phyloP scores from a whole-genome alignment of 2,329 filamentous ascomycete genomes.

The Sclerotinia borealis region DNA sequence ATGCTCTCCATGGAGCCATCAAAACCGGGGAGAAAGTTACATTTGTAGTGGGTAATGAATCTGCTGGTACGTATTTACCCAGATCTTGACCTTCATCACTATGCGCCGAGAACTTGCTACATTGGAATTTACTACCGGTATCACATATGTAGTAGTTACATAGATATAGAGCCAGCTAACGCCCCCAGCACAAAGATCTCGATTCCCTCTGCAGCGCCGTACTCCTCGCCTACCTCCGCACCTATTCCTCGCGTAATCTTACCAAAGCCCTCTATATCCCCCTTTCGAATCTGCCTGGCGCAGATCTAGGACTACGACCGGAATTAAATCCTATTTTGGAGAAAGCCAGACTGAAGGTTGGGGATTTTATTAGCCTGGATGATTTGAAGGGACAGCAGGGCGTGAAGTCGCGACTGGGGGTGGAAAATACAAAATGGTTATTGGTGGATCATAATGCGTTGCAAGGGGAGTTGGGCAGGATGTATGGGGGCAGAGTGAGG shows the following conservation, averaged over 20 bases:
- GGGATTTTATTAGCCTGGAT: conserved; percentile 60
- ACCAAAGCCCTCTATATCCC: conserved; percentile 56
- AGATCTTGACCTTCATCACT: too few species aligned
- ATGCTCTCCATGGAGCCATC: conserved; percentile 39
- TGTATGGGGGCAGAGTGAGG: conserved; percentile 47
- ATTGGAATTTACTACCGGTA: background rate
- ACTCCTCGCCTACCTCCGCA: conserved; percentile 67
- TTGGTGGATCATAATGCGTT: conserved; percentile 76
- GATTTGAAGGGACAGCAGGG: conserved; percentile 53
- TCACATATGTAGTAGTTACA: background rate
- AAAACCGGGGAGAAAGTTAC: conserved; percentile 46
- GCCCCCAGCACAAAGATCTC: conserved; percentile 51
- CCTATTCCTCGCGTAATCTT: conserved; percentile 42
- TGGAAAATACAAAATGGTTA: conserved; percentile 55
- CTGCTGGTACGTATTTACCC: conserved; percentile 45
- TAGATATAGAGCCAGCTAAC: background rate
- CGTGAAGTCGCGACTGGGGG: conserved; percentile 36
- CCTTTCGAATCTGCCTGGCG: conserved; percentile 61
- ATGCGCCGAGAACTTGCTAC: background rate
- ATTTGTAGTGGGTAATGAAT: conserved; percentile 63
- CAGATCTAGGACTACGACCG: conserved; percentile 64
- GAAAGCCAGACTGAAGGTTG: conserved; percentile 50
- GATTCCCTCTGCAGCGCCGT: conserved; percentile 74
- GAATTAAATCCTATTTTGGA: conserved; percentile 63
- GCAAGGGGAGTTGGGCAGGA: conserved; percentile 52